phyloP scores from a whole-genome alignment of 768 basidiomycete species.

The Myochromella boudieri region DNA sequence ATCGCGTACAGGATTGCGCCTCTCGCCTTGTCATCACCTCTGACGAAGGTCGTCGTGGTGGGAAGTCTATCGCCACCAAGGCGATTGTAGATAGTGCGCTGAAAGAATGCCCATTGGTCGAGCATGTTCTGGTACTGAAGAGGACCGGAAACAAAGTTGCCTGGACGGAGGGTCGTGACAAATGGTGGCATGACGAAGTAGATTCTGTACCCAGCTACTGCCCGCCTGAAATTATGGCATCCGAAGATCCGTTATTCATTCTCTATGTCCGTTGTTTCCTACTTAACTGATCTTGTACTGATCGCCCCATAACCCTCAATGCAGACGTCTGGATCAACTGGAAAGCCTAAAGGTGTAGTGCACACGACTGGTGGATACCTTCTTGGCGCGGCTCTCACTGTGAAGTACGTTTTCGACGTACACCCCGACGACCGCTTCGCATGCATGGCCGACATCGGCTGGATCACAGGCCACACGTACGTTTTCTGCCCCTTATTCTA shows the following conservation, averaged over 20 bases:
- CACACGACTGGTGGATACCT: constrained; percentile 89
- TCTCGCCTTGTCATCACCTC: constrained; percentile 92
- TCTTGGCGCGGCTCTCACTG: constrained; percentile 85
- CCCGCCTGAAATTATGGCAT: constrained; percentile 80
- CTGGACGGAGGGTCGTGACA: constrained; percentile 82
- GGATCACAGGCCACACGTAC: constrained; percentile 96
- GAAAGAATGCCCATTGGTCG: constrained; percentile 78
- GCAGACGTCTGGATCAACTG: constrained; percentile 91
- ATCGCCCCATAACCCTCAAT: constrained; percentile 9
- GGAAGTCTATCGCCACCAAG: constrained; percentile 93
- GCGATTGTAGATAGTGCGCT: constrained; percentile 91
- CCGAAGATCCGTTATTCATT: constrained; percentile 98
- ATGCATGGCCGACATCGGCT: constrained; percentile 98
- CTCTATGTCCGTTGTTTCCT: constrained; percentile 76
- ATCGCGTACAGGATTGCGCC: constrained; percentile 87
- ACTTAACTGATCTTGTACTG: constrained; percentile 1
- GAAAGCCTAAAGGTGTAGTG: constrained; percentile 97
- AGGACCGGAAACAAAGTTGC: constrained; percentile 83
- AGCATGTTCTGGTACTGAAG: constrained; percentile 87
- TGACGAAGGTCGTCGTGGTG: constrained; percentile 92
- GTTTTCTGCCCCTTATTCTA: constrained; percentile 17
- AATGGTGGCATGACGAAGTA: constrained; percentile 96
- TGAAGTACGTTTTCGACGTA: constrained; percentile 97
- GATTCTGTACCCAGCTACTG: constrained; percentile 85
- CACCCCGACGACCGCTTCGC: constrained; percentile 96